phyloP scores from a whole-genome alignment of 345 rosid species.

The Firmiana major region DNA sequence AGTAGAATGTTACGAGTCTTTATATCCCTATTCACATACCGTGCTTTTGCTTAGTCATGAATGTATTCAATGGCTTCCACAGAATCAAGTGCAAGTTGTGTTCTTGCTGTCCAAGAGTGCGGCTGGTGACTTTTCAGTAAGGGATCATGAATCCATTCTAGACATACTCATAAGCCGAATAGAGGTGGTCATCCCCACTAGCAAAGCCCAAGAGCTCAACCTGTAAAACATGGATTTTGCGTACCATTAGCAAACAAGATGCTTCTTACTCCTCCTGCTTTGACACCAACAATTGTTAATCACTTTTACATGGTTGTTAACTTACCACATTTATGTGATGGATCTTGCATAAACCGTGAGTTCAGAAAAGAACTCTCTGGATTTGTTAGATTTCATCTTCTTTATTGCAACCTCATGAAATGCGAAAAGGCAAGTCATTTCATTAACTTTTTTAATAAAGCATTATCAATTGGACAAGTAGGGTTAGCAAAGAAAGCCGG shows the following conservation, averaged over 20 bases:
- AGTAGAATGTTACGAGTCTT: conserved; percentile 63
- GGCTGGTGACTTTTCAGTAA: conserved; percentile 50
- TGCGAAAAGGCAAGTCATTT: background rate
- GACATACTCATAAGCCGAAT: conserved; percentile 57
- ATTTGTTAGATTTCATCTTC: conserved; percentile 68
- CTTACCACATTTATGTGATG: conserved; percentile 69
- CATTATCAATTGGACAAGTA: background rate
- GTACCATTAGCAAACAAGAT: background rate
- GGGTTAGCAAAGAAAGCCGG: background rate
- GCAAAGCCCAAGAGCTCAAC: conserved; percentile 65
- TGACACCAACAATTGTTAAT: background rate
- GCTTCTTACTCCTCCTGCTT: background rate
- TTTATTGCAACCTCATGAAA: conserved; percentile 59
- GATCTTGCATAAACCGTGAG: conserved; percentile 59
- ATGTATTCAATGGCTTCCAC: conserved; percentile 63
- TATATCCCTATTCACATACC: conserved; percentile 61
- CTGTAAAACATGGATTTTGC: conserved; percentile 23
- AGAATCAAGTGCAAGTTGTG: conserved; percentile 60
- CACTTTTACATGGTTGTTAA: background rate
- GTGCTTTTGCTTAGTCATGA: conserved; percentile 62
- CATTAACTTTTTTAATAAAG: background rate
- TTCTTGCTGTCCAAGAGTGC: conserved; percentile 59
- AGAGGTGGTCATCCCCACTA: conserved; percentile 59
- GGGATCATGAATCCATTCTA: conserved; percentile 59
- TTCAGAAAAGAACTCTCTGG: conserved; percentile 66